These are phyloP conservation scores for Citrus hindsii DNA, from an alignment of 345 rosid genomes.

Conservation along the genomic window DNA sequence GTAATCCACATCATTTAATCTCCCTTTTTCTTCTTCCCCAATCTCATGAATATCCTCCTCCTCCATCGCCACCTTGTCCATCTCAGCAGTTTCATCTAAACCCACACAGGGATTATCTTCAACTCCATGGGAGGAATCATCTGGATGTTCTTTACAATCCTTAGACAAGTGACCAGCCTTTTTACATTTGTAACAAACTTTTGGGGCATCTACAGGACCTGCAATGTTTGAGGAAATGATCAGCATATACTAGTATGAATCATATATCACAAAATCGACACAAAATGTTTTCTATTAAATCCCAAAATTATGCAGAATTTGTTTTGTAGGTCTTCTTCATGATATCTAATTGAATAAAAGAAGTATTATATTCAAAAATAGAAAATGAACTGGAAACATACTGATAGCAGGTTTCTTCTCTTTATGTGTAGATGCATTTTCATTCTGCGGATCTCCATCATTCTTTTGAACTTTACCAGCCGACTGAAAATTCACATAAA, in stretches of 20 bases:
- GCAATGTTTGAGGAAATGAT: constrained; percentile 23
- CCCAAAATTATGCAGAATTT: background rate
- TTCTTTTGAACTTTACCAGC: constrained; percentile 69
- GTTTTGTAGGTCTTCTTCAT: background rate
- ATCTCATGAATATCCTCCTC: constrained; percentile 92
- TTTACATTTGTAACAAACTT: constrained; percentile 91
- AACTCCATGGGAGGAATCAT: constrained; percentile 30
- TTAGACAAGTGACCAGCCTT: constrained; percentile 81
- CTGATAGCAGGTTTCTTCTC: constrained; percentile 46
- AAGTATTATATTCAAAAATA: background rate
- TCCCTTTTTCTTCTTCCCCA: constrained; percentile 87
- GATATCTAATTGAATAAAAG: background rate
- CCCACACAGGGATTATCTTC: constrained; percentile 13
- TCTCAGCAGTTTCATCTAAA: constrained; percentile 27
- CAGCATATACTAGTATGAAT: background rate
- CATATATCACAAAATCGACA: background rate
- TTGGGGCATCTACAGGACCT: constrained; percentile 65
- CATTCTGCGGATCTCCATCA: constrained; percentile 41
- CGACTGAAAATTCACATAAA: constrained; percentile 51
- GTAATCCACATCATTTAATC: constrained; percentile 80
- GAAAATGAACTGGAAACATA: constrained; percentile 22
- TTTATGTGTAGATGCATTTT: constrained; percentile 21
- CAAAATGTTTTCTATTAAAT: background rate
- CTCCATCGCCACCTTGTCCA: constrained; percentile 83
- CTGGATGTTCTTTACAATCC: constrained; percentile 70